Conservation (phyloP, 768 basidiomycete species). For the Wakefieldia striispora region DNA sequence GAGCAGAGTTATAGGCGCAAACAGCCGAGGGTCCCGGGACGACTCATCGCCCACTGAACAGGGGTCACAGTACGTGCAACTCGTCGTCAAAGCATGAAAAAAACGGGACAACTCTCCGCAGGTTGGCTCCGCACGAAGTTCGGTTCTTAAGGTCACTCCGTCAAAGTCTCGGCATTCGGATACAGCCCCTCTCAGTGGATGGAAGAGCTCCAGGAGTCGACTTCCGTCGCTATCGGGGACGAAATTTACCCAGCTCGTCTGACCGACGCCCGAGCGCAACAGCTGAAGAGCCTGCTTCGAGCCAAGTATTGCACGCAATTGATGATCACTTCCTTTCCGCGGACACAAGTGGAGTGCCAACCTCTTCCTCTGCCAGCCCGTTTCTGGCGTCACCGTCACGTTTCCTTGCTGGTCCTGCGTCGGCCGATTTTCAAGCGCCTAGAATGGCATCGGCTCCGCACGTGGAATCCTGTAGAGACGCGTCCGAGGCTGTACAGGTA, state of each 20-base stretch:
- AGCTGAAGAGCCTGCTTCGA: background rate
- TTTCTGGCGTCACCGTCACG: background rate
- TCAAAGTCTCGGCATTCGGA: constrained; percentile 1
- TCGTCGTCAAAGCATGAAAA: background rate
- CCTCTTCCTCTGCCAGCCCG: background rate
- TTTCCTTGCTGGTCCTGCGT: background rate
- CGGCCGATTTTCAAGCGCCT: background rate
- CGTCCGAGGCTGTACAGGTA: background rate
- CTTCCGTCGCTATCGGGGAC: background rate
- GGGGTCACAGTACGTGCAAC: background rate
- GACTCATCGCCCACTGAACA: background rate
- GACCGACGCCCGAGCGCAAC: background rate
- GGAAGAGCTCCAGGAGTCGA: background rate
- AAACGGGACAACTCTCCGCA: background rate
- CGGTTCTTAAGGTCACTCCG: constrained; percentile 5
- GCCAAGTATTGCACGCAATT: background rate
- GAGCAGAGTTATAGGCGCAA: background rate
- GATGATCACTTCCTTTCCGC: background rate
- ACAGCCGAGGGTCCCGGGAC: background rate
- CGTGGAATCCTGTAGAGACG: background rate
- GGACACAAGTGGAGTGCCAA: background rate
- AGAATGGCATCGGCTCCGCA: background rate
- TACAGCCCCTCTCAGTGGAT: background rate
- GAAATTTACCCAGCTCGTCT: background rate
- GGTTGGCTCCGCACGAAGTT: constrained; percentile 6